phyloP scores from a whole-genome alignment of 2,329 filamentous ascomycete genomes.

The Achaetomium macrosporum region DNA sequence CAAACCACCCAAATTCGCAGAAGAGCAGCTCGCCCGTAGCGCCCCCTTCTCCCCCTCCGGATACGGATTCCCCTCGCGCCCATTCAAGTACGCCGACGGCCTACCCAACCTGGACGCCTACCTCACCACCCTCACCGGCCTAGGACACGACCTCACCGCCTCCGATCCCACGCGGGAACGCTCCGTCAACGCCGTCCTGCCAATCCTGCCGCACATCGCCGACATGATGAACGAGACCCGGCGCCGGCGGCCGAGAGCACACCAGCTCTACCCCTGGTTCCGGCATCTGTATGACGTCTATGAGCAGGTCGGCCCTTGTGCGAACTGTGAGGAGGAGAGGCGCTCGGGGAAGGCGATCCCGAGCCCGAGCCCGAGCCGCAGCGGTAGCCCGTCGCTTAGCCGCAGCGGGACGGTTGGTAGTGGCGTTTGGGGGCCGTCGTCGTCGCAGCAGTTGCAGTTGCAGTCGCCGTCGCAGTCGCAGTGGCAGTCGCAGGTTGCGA shows the following conservation, averaged over 20 bases:
- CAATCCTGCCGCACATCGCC: constrained; percentile 18
- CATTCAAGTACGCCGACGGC: constrained; percentile 23
- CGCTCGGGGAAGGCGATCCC: constrained; percentile 8
- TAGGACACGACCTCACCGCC: background rate
- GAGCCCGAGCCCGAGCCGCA: background rate
- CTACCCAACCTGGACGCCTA: constrained; percentile 20
- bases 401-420: background rate
- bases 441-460: too few species aligned
- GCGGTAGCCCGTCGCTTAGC: constrained; percentile 7
- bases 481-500: constrained; percentile 2
- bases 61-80: too few species aligned
- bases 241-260: constrained; percentile 18
- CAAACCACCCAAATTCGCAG: constrained; percentile 17
- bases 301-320: constrained; percentile 17
- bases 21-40: constrained; percentile 18
- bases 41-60: too few species aligned
- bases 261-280: constrained; percentile 23
- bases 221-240: constrained; percentile 23
- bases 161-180: background rate
- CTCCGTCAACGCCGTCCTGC: constrained; percentile 17
- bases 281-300: constrained; percentile 21
- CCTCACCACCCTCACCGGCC: constrained; percentile 10
- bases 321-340: constrained; percentile 22
- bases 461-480: too few species aligned
- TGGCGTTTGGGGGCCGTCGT: background rate